Evolutionary conservation across 805 yeast species (phyloP), one percentile per base, ranked within the genome.

Genomic region (Saccharomycopsis javanensis): DNA sequence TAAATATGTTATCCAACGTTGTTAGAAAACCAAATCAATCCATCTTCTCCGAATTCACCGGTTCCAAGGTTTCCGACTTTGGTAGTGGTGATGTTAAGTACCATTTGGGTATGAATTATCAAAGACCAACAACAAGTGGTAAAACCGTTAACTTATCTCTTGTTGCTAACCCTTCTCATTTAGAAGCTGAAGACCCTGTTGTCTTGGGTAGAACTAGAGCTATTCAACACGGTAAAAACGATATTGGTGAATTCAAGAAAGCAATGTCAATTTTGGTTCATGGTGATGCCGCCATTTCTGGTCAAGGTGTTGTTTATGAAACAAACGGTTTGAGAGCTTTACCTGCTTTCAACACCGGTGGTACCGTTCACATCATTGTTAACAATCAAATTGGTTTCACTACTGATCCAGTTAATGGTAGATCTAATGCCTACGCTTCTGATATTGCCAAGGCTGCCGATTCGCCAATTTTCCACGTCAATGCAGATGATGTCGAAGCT

Each of bases 381-480:
- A 94, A 94, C 76, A 94, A 94, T 78, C 99, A 94, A 81, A 92
- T 94, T 72, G 99, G 99, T 73, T 94, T 94, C 82, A 94, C 99
- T 64, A 94, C 99, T 55, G 98, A 94, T 72, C 99, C 99, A 64
- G 82, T 96, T 77, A 85, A 86, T 67, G 90, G 97, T 37, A 86
- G 99, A 78, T 92, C 98, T 27, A 94, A 99, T 53, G 92, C 96
- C 68, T 94, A 94, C 74, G 97, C 99, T 67, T 87, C 97, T 25
- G 99, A 94, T 77, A 81, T 94, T 69, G 98, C 97, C 66, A 94
- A 94, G 77, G 78, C 96, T 35, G 87, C 89, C 72, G 91, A 92
- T 70, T 97, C 98, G 25, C 99, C 99, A 62, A 90, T 94, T 67
- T 94, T 94, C 96, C 99, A 94, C 74, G 98, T 94, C 54, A 94